Percentiles rank a stretch among this genome's conserved stretches.
These are phyloP conservation scores for Thuja plicata DNA, from an alignment of 83 land plant species.

Conservation along the genomic window DNA sequence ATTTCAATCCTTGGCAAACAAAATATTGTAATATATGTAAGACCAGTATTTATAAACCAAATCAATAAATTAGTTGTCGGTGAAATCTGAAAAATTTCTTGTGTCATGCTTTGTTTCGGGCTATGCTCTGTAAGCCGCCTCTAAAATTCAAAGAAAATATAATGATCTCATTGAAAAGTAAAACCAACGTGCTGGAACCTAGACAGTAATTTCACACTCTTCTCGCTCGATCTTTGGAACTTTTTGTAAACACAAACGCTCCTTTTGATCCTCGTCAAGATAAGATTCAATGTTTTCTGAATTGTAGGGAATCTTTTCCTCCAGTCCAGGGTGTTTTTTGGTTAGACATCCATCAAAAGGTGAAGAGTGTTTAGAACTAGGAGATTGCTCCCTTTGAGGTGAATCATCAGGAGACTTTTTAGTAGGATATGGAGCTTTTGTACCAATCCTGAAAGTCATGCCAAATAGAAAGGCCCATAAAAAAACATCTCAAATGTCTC, in stretches of 20 bases:
- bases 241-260: background rate
- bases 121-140: background rate
- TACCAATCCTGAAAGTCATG: slow-evolving; percentile 3
- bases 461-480: background rate
- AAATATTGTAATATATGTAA: background rate
- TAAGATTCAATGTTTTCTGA: slow-evolving; percentile 7
- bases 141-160: background rate
- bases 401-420: slow-evolving; percentile 9
- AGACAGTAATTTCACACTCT: background rate
- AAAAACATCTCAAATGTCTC: background rate
- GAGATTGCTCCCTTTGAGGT: slow-evolving; percentile 13
- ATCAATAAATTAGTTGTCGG: background rate
- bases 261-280: slow-evolving; percentile 6
- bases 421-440: slow-evolving; percentile 5
- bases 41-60: background rate
- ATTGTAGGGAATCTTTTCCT: background rate
- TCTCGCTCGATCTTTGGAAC: background rate
- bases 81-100: background rate
- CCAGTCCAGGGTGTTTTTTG: slow-evolving; percentile 8
- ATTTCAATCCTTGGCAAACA: background rate
- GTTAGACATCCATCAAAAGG: slow-evolving; percentile 12
- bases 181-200: background rate
- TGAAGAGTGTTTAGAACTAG: slow-evolving; percentile 6
- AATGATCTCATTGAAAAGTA: background rate
- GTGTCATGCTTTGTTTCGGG: background rate